phyloP scores from a whole-genome alignment of 2,329 filamentous ascomycete genomes.

The Colletotrichum eremochloae region DNA sequence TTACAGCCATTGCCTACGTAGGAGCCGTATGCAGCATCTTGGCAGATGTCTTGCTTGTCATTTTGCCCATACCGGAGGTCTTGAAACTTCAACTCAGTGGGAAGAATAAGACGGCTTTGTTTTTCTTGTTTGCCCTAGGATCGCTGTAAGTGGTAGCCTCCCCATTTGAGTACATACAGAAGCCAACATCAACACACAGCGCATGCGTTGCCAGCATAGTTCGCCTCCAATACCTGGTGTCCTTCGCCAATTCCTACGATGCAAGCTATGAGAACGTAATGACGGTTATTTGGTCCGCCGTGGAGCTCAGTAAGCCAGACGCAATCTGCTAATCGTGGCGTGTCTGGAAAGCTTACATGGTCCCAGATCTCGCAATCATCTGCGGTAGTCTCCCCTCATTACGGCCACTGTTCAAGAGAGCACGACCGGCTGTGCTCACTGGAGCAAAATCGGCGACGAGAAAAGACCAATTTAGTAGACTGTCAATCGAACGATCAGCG shows the following conservation, averaged over 20 bases:
- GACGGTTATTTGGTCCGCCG: conserved; percentile 48
- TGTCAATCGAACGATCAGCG: not conserved
- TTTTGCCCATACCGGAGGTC: conserved; percentile 40
- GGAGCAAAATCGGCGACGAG: not conserved
- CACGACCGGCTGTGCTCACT: not conserved
- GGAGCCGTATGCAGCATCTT: conserved; percentile 41
- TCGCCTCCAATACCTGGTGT: conserved; percentile 39
- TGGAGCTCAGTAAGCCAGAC: conserved; percentile 44
- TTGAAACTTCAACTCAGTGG: conserved; percentile 31
- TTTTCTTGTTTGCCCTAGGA: conserved; percentile 40
- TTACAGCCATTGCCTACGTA: conserved; percentile 26
- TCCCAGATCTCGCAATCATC: conserved; percentile 52
- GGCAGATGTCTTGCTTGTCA: conserved; percentile 39
- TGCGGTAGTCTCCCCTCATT: conserved; percentile 58
- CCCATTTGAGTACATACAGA: fast-evolving
- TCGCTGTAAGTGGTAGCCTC: conserved; percentile 34
- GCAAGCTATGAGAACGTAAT: conserved; percentile 15
- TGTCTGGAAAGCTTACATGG: not conserved
- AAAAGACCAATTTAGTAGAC: not conserved
- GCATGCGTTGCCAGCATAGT: conserved; percentile 43
- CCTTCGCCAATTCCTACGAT: conserved; percentile 32
- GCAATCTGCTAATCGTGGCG: fast-evolving
- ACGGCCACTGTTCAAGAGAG: conserved; percentile 51
- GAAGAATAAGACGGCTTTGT: conserved; percentile 36
- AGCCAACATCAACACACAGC: conserved; percentile 15